Evolutionary conservation across 139 green algal genomes (phyloP).

Genomic region (Edaphochlamys debaryana): DNA sequence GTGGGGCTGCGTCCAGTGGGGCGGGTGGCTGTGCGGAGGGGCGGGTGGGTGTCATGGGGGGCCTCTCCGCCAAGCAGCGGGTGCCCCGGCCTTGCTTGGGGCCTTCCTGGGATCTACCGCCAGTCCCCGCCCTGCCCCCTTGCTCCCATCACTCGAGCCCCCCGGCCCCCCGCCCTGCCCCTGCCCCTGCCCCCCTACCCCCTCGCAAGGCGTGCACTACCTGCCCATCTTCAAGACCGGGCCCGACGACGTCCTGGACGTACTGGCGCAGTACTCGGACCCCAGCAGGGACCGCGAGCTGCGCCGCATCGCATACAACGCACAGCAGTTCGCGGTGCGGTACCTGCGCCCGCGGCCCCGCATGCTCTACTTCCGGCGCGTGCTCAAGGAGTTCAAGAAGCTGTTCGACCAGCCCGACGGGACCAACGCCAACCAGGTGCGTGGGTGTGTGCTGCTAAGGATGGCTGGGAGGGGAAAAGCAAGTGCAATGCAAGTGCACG

Average conservation of each 20-base stretch:
- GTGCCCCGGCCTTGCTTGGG: no score
- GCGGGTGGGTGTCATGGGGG: no score
- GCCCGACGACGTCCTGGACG: constrained; percentile 6
- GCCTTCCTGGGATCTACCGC: no score
- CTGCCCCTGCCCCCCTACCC: background rate
- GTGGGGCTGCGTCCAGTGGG: no score
- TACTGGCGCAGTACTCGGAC: background rate
- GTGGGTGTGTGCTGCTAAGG: no score
- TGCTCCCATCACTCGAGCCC: no score
- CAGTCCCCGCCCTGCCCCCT: no score
- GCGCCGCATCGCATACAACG: background rate
- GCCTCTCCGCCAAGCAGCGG: no score
- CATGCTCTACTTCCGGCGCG: constrained; percentile 11
- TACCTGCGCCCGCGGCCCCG: background rate
- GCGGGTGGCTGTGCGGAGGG: no score
- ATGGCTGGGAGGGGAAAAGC: no score
- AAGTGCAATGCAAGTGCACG: no score
- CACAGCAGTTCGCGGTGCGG: background rate
- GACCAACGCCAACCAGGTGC: background rate
- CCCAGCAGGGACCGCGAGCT: background rate
- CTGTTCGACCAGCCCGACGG: background rate
- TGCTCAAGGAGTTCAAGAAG: background rate
- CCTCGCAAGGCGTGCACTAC: constrained; percentile 5
- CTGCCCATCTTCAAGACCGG: constrained; percentile 9
- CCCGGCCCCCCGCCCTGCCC: no score